A percentile compares a stretch with the other conserved stretches of the same genome.
Evolutionary conservation across 2,329 filamentous ascomycete species (phyloP).

Genomic region (Pestalotiopsis fici): DNA sequence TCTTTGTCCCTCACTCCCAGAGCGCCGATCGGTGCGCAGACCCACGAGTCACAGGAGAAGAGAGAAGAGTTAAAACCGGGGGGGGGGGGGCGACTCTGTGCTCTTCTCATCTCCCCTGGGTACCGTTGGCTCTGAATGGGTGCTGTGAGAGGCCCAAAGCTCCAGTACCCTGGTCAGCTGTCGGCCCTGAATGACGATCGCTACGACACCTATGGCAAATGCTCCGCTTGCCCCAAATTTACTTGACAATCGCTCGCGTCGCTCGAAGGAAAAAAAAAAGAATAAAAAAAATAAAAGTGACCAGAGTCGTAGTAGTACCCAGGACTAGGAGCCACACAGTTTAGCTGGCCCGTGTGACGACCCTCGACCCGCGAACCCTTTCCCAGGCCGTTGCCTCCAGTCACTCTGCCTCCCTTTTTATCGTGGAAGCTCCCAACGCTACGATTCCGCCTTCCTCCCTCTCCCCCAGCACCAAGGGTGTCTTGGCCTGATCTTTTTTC

Average conservation of each 20-base stretch:
- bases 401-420: not conserved
- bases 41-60: not conserved
- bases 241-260: not conserved
- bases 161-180: not conserved
- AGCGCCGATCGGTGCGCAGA: not conserved
- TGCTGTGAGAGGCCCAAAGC: conserved; percentile 2
- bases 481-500: not conserved
- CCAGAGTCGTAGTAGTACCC: not conserved
- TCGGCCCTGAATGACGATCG: conserved; percentile 10
- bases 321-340: conserved; percentile 1
- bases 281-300: too few species aligned
- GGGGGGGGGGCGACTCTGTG: not conserved
- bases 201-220: conserved; percentile 5
- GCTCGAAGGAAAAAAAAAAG: not conserved
- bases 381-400: not conserved
- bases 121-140: not conserved
- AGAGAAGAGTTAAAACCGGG: not conserved
- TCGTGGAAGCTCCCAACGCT: not conserved
- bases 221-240: conserved; percentile 10
- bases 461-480: not conserved
- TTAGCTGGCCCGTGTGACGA: not conserved
- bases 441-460: not conserved
- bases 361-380: conserved; percentile 3
- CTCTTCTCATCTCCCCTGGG: not conserved
- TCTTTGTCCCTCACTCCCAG: not conserved